Base-by-base conservation (phyloP, 257 asterid genomes). In the Penstemon barbatus region DNA sequence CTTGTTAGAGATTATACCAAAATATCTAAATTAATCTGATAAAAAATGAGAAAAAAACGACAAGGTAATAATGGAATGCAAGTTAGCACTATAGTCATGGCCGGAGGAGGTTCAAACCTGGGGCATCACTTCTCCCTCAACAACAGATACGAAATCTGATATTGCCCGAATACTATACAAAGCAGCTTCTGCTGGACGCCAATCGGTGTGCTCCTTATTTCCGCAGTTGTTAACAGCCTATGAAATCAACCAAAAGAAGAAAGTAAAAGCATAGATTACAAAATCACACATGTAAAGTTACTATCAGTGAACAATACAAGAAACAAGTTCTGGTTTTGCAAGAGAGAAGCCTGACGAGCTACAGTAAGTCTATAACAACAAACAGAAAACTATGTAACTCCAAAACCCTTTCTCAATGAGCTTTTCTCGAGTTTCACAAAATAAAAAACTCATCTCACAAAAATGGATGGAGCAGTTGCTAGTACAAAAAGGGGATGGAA, bases 111-210 rank as follows among this genome's bases (percentile, higher is more conserved):
- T 80, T 66, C 71, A 39, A 64, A 93, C 99, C 99, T 93, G 99
- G 38, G 99, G 99, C 96, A 93, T 84, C 53, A 88, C 77, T 65
- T 90, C 96, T 82, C 88, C 86, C 75, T 93, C 99, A 59, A 74
- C 74, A 69, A 60, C 74, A 50, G 99, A 75, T 72, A 93, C 97
- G 75, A 58, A 87, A 82, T 90, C 97, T 57, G 99, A 90, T 85
- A 94, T 86, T 57, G 96, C 99, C 65, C 96, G 82, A 55, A 94
- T 87, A 82, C 99, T 85, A 74, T 89, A 91, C 75, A 94, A 71
- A 76, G 97, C 91, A 82, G 97, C 97, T 88, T 94, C 99, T 48
- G 89, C 91, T 45, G 96, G 94, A 78, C 89, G 89, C 97, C 99
- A 93, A 78, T 90, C 92, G 42, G 75, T 65, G 46, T 48, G 63